phyloP scores from a whole-genome alignment of 2,329 filamentous ascomycete species.

The Acrodontium crateriforme region DNA sequence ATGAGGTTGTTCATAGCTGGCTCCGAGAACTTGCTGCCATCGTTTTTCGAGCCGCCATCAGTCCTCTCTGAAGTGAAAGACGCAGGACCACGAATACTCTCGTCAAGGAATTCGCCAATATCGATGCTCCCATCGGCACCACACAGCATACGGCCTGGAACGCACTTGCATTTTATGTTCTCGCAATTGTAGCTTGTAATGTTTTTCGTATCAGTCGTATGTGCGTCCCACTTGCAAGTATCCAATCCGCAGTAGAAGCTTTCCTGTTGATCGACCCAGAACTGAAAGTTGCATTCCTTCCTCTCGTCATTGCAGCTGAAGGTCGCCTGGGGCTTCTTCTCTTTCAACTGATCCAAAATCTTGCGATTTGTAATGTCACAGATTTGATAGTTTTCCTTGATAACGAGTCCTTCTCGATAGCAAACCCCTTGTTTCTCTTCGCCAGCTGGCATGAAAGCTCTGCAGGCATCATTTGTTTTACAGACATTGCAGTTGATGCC shows the following conservation, averaged over 20 bases:
- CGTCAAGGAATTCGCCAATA: slow-evolving; percentile 71
- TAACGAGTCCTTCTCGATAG: slow-evolving; percentile 78
- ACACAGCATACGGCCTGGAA: slow-evolving; percentile 85
- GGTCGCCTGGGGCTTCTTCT: slow-evolving; percentile 80
- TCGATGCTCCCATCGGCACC: slow-evolving; percentile 85
- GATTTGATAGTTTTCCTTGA: slow-evolving; percentile 94
- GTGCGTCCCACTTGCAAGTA: slow-evolving; percentile 60
- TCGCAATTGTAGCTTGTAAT: slow-evolving; percentile 75
- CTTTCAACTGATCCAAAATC: slow-evolving; percentile 74
- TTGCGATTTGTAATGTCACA: slow-evolving; percentile 95
- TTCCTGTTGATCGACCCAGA: slow-evolving; percentile 89
- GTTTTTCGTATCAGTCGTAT: slow-evolving; percentile 58
- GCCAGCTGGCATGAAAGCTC: slow-evolving; percentile 71
- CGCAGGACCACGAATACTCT: slow-evolving; percentile 77
- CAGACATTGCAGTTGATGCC: slow-evolving; percentile 98
- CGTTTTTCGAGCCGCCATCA: slow-evolving; percentile 41
- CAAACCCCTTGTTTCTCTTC: slow-evolving; percentile 62
- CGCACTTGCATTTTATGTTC: slow-evolving; percentile 73
- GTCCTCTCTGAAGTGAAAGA: slow-evolving; percentile 58
- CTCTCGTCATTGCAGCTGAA: slow-evolving; percentile 73
- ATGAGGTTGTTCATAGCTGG: slow-evolving; percentile 89
- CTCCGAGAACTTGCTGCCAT: slow-evolving; percentile 76
- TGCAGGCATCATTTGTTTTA: slow-evolving; percentile 66
- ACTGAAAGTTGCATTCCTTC: slow-evolving; percentile 84
- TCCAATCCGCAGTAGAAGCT: slow-evolving; percentile 92